These are phyloP conservation scores for Zalaria sp. DNA, from an alignment of 2,329 filamentous ascomycete genomes.

Conservation along the genomic window DNA sequence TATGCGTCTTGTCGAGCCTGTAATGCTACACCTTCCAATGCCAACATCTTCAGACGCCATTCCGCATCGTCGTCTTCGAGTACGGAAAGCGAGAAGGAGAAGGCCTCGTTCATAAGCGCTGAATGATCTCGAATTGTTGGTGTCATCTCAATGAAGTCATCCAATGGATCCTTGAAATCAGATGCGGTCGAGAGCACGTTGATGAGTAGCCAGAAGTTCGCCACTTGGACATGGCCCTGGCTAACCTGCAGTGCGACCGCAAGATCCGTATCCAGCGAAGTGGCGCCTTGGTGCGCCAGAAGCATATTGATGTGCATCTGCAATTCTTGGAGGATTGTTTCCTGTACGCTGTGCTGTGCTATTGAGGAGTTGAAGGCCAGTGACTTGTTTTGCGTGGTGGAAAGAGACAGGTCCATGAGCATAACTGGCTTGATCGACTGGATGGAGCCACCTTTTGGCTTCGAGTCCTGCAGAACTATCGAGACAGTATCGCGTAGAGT, in stretches of 20 bases:
- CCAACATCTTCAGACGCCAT: slow-evolving; percentile 64
- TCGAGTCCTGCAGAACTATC: slow-evolving; percentile 24
- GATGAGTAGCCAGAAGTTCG: slow-evolving; percentile 69
- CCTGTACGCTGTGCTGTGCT: slow-evolving; percentile 13
- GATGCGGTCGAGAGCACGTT: slow-evolving; percentile 51
- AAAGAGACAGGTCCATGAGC: slow-evolving; percentile 8
- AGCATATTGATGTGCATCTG: slow-evolving; percentile 3
- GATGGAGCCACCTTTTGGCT: neutral
- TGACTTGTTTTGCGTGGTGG: neutral
- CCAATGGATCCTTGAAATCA: slow-evolving; percentile 38
- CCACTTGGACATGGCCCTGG: slow-evolving; percentile 44
- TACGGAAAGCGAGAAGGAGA: slow-evolving; percentile 51
- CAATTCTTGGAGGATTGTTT: slow-evolving; percentile 11
- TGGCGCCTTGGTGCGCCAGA: too few relatives aligned
- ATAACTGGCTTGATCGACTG: slow-evolving; percentile 9
- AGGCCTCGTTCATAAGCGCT: slow-evolving; percentile 45
- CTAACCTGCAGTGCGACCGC: slow-evolving; percentile 47
- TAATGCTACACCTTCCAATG: slow-evolving; percentile 66
- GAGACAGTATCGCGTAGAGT: slow-evolving; percentile 63
- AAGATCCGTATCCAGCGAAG: slow-evolving; percentile 41
- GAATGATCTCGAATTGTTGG: slow-evolving; percentile 5
- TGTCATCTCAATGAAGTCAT: slow-evolving; percentile 48
- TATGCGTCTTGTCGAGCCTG: slow-evolving; percentile 53
- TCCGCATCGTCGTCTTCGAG: slow-evolving; percentile 39
- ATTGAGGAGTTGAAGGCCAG: slow-evolving; percentile 12